Evolutionary conservation across 2,329 filamentous ascomycete genomes (phyloP), one percentile per base, ranked within the genome.

Genomic region (Talaromyces rugulosus): DNA sequence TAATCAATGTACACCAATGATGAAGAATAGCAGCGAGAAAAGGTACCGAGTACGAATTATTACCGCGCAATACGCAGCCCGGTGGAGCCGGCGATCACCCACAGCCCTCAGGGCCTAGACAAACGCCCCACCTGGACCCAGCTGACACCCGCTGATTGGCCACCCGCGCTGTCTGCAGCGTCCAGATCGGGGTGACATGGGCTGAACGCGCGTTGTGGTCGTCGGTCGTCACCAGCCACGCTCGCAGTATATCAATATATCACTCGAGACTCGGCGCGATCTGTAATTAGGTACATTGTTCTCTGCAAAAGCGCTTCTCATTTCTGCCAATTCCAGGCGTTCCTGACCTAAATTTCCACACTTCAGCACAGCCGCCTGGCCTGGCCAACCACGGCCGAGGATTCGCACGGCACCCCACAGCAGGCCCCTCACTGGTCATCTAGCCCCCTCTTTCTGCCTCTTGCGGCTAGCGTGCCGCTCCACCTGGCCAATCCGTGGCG

Each of bases 301-400:
- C 2, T n/a, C n/a, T 40, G n/a, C 2, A 23, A 23, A 23, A 23
- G 23, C 2, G 23, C 3, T 7, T 40, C 36, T 40, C 36, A 16
- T n/a, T 40, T 40, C 8, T n/a, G 16, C 4, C 5, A n/a, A 40
- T 40, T 40, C 5, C n/a, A 23, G 44, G 44, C 18, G 44, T 47
- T 47, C 44, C n/a, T 27, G 18, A 47, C 44, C 11, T 47, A 18
- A 47, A 47, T 47, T 47, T 47, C 44, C 44, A 27, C 44, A 5
- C 6, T 47, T 12, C 18, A 47, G 44, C 44, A 47, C 44, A 27
- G 44, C 44, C 44, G 44, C 44, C 44, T 18, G 12, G 3, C 4
- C 9, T 27, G 44, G 70, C 67, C 18, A 56, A 51, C 47, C 34
- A 52, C 34, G n/a, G 50, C 53, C 23, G 47, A 55, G 34, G 12